Base-by-base conservation (phyloP, 1,284 basidiomycete genomes). In the Phellinidium pouzarii region DNA sequence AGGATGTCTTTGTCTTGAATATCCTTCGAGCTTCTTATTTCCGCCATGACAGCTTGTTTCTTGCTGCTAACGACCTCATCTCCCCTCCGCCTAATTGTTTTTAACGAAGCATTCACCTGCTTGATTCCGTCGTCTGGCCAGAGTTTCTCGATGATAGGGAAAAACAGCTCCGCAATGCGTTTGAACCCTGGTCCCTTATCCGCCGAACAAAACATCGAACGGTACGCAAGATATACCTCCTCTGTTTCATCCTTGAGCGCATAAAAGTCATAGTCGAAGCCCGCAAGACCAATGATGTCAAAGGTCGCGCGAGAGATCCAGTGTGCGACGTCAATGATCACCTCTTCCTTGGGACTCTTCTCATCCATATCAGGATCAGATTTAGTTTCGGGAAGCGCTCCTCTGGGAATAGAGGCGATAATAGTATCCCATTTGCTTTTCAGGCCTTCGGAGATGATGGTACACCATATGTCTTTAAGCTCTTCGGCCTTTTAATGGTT, bases 291-390 rank as follows among this genome's bases (percentile, higher is more conserved):
- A 42, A 78, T 75, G 4, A 76, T 70, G 56, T 79, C 77, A 50
- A 79, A 77, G 6, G 74, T 70, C 1, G 73, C 73, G 12, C 75
- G 71, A 19, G 73, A 72, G 12, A 74, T 60, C 75, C 76, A 78
- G 55, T 72, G 71, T 6, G 69, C 64, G 31, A 77, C 65, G 53
- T 78, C 74, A 41, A 78, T 63, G 8, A 65, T 61, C 23, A 14
- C 48, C n/a, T 38, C 48, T 3, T 53, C 46, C 3, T n/a, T 34
- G 12, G n/a, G 29, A 23, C 37, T 25, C 34, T 48, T 54, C 12
- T 53, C 48, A 8, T 4, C 22, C 20, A 6, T 17, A 37, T 34
- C 34, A 9, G 25, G 44, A 4, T 34, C 41, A 43, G 26, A 20
- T 25, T 27, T 11, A 50, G 52, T 17, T 25, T 48, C 43, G 11